phyloP scores from a whole-genome alignment of 108 stramenopile species.

The Seminavis robusta region DNA sequence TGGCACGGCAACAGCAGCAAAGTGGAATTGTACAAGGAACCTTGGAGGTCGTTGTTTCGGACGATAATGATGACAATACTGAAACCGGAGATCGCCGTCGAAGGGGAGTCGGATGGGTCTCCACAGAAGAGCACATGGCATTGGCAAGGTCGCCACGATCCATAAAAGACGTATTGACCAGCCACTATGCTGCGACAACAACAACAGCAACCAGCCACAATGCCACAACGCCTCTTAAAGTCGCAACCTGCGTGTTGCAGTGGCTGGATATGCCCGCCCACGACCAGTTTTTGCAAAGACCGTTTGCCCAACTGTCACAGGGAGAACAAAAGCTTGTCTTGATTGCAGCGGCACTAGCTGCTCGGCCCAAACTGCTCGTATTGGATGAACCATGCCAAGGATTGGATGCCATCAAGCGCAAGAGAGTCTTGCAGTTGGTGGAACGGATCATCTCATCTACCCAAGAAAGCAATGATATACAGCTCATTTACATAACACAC shows the following conservation, averaged over 20 bases:
- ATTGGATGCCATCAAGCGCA: constrained; percentile 54
- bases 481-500: constrained; percentile 73
- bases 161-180: neutral
- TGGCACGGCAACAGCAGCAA: constrained; percentile 26
- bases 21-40: constrained; percentile 6
- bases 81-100: constrained; percentile 9
- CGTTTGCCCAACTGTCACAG: constrained; percentile 63
- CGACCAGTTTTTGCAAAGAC: constrained; percentile 22
- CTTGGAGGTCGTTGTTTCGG: neutral
- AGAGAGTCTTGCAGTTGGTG: constrained; percentile 41
- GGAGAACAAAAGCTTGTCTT: constrained; percentile 80
- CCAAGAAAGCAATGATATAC: too few species aligned
- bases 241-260: constrained; percentile 5
- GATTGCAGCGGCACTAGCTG: constrained; percentile 55
- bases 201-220: neutral
- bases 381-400: constrained; percentile 79
- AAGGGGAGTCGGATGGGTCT: constrained; percentile 59
- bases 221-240: neutral
- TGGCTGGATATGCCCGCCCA: too few species aligned
- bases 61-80: neutral
- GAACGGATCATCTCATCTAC: constrained; percentile 57
- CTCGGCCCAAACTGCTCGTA: constrained; percentile 56
- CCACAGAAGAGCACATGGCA: constrained; percentile 72
- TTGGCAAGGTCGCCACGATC: too few species aligned
- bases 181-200: neutral